Evolutionary conservation across 805 yeast species (phyloP).

Genomic region (Wickerhamomyces silvicola): DNA sequence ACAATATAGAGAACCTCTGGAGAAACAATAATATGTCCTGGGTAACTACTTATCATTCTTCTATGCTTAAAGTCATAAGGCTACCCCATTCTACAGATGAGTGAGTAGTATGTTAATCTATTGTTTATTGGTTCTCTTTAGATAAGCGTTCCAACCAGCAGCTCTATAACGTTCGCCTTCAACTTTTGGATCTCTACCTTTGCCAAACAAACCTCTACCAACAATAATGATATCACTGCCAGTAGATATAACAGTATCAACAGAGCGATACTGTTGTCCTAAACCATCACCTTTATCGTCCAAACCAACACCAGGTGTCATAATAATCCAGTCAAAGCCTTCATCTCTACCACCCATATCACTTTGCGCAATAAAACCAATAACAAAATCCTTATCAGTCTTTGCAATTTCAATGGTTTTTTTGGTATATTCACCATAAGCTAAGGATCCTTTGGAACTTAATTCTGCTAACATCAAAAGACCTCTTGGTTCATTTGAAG

Average conservation of each 20-base stretch:
- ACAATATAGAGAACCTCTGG: too few relatives aligned
- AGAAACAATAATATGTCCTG: too few relatives aligned
- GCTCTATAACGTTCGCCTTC: slow-evolving; percentile 85
- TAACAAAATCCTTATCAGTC: slow-evolving; percentile 79
- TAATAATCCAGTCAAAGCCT: slow-evolving; percentile 90
- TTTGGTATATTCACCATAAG: slow-evolving; percentile 83
- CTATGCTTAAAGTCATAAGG: neutral
- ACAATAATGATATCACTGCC: slow-evolving; percentile 97
- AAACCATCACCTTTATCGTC: slow-evolving; percentile 94
- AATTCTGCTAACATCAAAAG: slow-evolving; percentile 92
- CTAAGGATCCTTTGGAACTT: slow-evolving; percentile 89
- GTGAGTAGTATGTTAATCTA: neutral
- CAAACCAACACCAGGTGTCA: slow-evolving; percentile 98
- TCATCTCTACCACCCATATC: slow-evolving; percentile 78
- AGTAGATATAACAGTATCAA: slow-evolving; percentile 68
- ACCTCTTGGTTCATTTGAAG: slow-evolving; percentile 76
- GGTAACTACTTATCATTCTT: too few relatives aligned
- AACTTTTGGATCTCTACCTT: slow-evolving; percentile 82
- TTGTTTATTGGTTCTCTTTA: slow-evolving; percentile 28
- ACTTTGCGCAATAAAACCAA: slow-evolving; percentile 94
- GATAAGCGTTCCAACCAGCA: slow-evolving; percentile 95
- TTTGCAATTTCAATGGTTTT: slow-evolving; percentile 89
- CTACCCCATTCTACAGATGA: neutral
- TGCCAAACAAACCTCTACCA: slow-evolving; percentile 95
- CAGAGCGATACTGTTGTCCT: slow-evolving; percentile 96